Evolutionary conservation across 768 basidiomycete genomes (phyloP), one percentile per base, ranked within the genome.

Genomic region (Collybia nuda): DNA sequence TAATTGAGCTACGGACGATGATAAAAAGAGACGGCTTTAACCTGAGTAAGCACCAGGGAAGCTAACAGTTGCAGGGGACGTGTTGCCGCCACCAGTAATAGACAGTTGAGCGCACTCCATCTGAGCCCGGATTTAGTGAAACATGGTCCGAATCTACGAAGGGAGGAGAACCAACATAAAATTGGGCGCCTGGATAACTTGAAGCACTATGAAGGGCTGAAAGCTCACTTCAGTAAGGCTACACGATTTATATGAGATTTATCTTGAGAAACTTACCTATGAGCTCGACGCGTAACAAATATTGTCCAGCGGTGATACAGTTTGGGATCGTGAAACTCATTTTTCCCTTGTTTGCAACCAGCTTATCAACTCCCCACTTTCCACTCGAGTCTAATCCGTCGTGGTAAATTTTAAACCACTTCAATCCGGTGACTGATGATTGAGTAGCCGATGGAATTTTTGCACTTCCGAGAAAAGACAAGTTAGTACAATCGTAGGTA

Each of bases 371-470:
- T 36, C 67, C 78, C 79, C 79, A 80, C 45, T 67, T 61, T 38
- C 56, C 64, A 29, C 56, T 59, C 5, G 58, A 60, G 39, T 64
- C 62, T 29, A 68, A 61, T 12, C 73, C 74, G 49, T 75, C 76
- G 51, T 79, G 68, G 55, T 68, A 74, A 48, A 79, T 76, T 65
- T 77, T 80, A 68, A 79, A 80, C 78, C 77, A 79, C 47, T 71
- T 61, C 14, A 77, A 60, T 17, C 78, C 78, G 0, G 77, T 78
- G 2, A 78, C 72, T 36, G 50, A 51, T 7, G 66, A 62, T 51
- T 79, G 75, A 1, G 70, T 69, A 7, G 80, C 80, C 47, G 65
- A 65, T 26, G 69, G 63, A 48, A 61, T 75, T 65, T 65, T 72
- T 57, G 79, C 78, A 7, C 78, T 80, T 51, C 9, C 41, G 24